Base-by-base conservation (phyloP, 2,329 filamentous ascomycete species). In the Colletotrichum agaves region DNA sequence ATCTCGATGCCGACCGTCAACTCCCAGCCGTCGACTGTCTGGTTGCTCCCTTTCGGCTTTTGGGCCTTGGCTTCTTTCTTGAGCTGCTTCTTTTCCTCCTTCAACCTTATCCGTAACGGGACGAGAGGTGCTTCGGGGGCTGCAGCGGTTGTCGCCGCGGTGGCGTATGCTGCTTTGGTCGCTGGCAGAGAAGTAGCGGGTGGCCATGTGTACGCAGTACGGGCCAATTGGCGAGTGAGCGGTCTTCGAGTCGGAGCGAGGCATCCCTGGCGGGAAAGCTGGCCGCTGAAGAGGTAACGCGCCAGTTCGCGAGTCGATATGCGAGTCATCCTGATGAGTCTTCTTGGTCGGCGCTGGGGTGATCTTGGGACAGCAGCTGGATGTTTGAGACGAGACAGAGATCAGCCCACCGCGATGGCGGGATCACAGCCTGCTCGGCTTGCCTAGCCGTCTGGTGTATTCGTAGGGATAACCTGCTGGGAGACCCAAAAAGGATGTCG, bases 1-100 rank as follows among this genome's bases (percentile, higher is more conserved):
- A 99, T 96, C 82, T 99, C 96, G 72, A 99, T 94, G 69, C 96
- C 96, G 31, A 98, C 93, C 0, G 95, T 98, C 74, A 98, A 83
- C 78, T 98, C 93, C 96, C 96, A 99, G 37, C 90, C 90, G 5
- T 84, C 80, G 1, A 88, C 86, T 17, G 82, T 84, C 76, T 89
- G 87, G 53, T 78, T 81, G 69, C 77, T 78, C 31, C 73, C 75
- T 70, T 85, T 85, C 57, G 80, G 78, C 69, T 83, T 81, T 70
- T 83, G 84, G 71, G 79, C 81, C 64, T 81, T 81, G 12, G 79
- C 86, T 63, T 89, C 84, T 57, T 91, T 90, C 74, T 93, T 93
- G 63, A 91, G 80, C 73, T 91, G 85, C 75, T 93, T 93, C 33
- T 79, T 88, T 69, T 91, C 86, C 27, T 92, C 90, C 73, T 93